Conservation (phyloP, 441 rosid species). For the Pelargonium citronellum region DNA sequence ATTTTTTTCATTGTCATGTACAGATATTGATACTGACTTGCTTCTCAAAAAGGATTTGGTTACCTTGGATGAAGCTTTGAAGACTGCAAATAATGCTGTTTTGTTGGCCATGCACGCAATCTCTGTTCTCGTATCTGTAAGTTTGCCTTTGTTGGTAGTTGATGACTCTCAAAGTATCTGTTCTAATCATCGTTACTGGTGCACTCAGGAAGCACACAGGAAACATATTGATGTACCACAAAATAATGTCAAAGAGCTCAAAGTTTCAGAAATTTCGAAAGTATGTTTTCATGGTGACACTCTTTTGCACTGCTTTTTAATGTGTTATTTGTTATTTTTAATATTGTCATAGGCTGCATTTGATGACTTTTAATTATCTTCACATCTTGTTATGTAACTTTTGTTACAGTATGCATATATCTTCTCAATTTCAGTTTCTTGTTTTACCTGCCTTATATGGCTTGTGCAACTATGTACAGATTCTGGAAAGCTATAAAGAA, state of each 20-base stretch:
- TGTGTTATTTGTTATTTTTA: conserved; percentile 3
- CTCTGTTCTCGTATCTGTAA: conserved; percentile 58
- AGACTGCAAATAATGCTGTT: conserved; percentile 75
- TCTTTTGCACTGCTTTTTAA: conserved; percentile 1
- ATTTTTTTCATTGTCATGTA: conserved; percentile 13
- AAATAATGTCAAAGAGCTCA: conserved; percentile 47
- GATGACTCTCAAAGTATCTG: conserved; percentile 16
- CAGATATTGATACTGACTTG: conserved; percentile 80
- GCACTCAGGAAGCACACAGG: conserved; percentile 50
- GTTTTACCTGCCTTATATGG: conserved; percentile 9
- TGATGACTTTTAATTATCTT: conserved; percentile 6
- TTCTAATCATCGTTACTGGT: conserved; percentile 20
- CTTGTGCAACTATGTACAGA: conserved; percentile 39
- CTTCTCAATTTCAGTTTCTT: background rate
- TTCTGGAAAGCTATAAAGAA: conserved; percentile 54
- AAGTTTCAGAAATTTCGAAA: conserved; percentile 45
- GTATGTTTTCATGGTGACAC: conserved; percentile 33
- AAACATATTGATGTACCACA: conserved; percentile 40
- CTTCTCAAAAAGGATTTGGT: conserved; percentile 77
- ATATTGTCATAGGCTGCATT: background rate
- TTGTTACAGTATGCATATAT: background rate
- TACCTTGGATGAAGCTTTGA: conserved; percentile 85
- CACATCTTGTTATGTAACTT: conserved; percentile 5
- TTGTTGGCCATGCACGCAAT: conserved; percentile 62
- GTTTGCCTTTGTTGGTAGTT: conserved; percentile 24